Evolutionary conservation across 2,329 filamentous ascomycete species (phyloP), one percentile per base, ranked within the genome.

Genomic region (Fulvia fulva): DNA sequence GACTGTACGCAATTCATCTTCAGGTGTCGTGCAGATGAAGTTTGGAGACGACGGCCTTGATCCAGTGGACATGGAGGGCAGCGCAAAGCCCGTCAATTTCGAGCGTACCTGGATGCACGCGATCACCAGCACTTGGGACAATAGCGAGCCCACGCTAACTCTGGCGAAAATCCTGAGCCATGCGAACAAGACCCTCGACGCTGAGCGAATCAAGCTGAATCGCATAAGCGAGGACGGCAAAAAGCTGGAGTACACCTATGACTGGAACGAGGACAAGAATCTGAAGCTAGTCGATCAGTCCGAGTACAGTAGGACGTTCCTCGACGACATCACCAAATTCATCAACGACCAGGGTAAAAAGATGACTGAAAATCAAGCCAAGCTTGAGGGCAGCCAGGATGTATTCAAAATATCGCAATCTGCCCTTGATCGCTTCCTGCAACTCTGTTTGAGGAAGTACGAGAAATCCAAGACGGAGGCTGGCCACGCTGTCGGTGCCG

Each of bases 1-100:
- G 68, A 99, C 94, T 0, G 93, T 99, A 0, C 86, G 94, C 57
- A 97, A 93, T 26, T 97, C 92, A 0, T 88, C 87, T 1, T 89
- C 89, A 7, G 87, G 87, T 30, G 88, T 99, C 60, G 91, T 99
- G 1, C 94, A 99, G 72, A 97, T 99, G 77, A 91, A 96, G 70
- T 99, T 96, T 68, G 94, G 94, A 72, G 94, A 94, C 30, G 94
- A 99, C 70, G 92, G 93, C 63, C 80, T 99, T 30, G 94, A 99
- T 73, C 94, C 94, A 1, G 89, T 97, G 21, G 92, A 97, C 71
- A 99, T 99, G 93, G 94, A 99, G 74, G 94, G 91, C 45, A 87
- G 88, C 62, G 93, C 91, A 7, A 90, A 90, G 67, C 94, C 94
- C 4, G 94, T 99, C 52, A 84, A 97, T 70, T 97, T 97, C 70